Evolutionary conservation across 176 grass and related monocot genomes (phyloP), one percentile per base, ranked within the genome.

Genomic region (Puccinellia tenuiflora): DNA sequence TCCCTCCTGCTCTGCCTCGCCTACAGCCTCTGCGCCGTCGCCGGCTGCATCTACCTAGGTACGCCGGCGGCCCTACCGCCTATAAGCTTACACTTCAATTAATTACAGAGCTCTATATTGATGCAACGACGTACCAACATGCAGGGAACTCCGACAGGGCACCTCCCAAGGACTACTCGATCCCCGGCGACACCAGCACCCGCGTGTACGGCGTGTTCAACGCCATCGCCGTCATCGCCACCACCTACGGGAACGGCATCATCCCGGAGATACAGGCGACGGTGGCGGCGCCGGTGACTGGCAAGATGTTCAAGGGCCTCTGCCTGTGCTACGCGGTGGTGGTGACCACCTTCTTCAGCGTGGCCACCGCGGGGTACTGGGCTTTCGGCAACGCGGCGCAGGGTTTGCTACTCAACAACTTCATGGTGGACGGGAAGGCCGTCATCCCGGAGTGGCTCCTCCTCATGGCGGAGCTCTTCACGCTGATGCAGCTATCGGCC

Each of bases 211-310:
- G 91, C 22, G 78, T 92, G 20, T 99, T 99, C 83, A 90, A 88
- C 81, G 91, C 91, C 60, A 70, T 99, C 63, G 93, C 93, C 43
- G 72, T 98, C 60, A 95, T 98, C 39, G 91, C 96, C 68, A 99
- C 96, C 55, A 95, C 96, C 12, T 99, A 82, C 24, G 93, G 96
- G 24, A 94, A 96, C 34, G 96, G 93, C 50, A 94, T 99, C 81
- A 96, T 99, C 35, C 91, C 93, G 1, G 89, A 99, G 83, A 99
- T 99, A 87, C 96, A 97, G 88, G 96, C 93, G 25, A 99, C 96
- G 6, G 88, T 92, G 47, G 91, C 89, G 5, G 81, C 87, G 45
- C 93, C 96, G 2, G 89, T 99, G 38, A 99, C 82, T n/a, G 91
- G 96, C 7, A 94, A 99, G 89, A 96, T 99, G 96, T 99, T 99